These are phyloP conservation scores for Petrea volubilis DNA, from an alignment of 257 asterid genomes.

Conservation along the genomic window DNA sequence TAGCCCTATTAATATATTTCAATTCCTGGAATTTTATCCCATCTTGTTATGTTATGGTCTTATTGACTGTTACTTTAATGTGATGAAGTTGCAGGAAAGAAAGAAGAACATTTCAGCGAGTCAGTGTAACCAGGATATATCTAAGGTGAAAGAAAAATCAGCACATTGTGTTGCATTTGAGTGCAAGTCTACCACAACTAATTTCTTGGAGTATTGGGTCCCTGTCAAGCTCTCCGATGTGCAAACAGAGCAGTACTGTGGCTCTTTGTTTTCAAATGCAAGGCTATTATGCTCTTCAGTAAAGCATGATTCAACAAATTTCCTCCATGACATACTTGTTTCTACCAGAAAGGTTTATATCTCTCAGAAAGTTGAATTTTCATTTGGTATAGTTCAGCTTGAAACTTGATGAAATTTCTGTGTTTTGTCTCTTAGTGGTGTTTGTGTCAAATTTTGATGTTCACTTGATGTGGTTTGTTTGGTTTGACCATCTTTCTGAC, in stretches of 20 bases:
- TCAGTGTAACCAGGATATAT: conserved; percentile 16
- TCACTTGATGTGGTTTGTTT: conserved; percentile 6
- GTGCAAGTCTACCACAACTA: conserved; percentile 27
- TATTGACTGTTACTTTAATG: neutral
- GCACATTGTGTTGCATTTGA: conserved; percentile 26
- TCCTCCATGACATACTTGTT: conserved; percentile 41
- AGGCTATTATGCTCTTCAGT: conserved; percentile 34
- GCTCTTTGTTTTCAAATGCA: conserved; percentile 51
- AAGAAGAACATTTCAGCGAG: conserved; percentile 14
- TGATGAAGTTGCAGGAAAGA: conserved; percentile 32
- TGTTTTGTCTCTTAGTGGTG: neutral
- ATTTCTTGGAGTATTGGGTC: conserved; percentile 66
- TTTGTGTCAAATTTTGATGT: neutral
- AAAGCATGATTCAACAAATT: conserved; percentile 20
- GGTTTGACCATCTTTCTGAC: conserved; percentile 18
- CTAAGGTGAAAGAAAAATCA: conserved; percentile 27
- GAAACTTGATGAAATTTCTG: neutral
- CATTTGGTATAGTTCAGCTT: conserved; percentile 3
- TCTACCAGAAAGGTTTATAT: conserved; percentile 51
- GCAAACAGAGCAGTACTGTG: conserved; percentile 67
- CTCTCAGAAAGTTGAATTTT: conserved; percentile 4
- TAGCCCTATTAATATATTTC: neutral
- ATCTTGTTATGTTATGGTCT: neutral
- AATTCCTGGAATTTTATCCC: neutral
- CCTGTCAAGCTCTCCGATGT: conserved; percentile 59